phyloP scores from a whole-genome alignment of 441 rosid species.

The Pelargonium cotyledonis region DNA sequence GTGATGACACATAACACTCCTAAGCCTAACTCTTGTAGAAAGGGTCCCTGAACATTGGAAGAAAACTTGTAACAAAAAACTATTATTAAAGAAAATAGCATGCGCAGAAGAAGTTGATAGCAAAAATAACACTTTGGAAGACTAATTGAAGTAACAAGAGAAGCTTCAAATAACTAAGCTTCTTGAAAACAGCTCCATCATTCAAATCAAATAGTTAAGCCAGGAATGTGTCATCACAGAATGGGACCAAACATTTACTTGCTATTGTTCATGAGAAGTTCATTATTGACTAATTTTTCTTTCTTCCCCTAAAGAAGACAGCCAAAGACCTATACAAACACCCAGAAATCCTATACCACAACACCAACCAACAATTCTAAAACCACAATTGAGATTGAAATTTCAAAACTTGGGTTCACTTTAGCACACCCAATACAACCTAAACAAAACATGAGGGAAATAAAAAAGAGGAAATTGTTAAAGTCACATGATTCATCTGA shows the following conservation, averaged over 20 bases:
- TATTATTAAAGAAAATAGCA: not conserved
- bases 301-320: not conserved
- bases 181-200: not conserved
- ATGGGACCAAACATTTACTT: not conserved
- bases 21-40: not conserved
- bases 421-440: not conserved
- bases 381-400: not conserved
- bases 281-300: not conserved
- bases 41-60: not conserved
- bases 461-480: not conserved
- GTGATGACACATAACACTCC: not conserved
- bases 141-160: not conserved
- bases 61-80: not conserved
- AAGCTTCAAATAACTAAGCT: not conserved
- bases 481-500: too few species aligned
- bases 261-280: not conserved
- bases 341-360: not conserved
- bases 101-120: not conserved
- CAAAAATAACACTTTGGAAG: not conserved
- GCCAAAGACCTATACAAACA: not conserved
- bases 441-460: not conserved
- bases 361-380: not conserved
- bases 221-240: not conserved
- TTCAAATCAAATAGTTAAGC: not conserved
- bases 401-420: not conserved